phyloP scores from a whole-genome alignment of 2,329 filamentous ascomycete species.

The Emericellopsis atlantica region DNA sequence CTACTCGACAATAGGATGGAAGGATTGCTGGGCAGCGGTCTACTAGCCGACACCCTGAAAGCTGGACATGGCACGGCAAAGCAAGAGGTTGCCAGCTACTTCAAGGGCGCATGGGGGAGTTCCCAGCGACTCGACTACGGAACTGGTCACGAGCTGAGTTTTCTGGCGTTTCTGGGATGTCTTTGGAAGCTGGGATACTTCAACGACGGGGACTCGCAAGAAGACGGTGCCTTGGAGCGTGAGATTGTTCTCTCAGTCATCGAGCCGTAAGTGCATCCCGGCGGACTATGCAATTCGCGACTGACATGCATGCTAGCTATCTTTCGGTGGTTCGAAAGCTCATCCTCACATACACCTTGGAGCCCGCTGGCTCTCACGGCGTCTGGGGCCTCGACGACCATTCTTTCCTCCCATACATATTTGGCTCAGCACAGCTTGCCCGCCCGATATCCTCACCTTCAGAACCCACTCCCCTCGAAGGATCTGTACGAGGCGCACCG shows the following conservation, averaged over 20 bases:
- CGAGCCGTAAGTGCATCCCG: constrained; percentile 52
- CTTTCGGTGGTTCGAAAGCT: constrained; percentile 68
- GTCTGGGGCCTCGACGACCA: constrained; percentile 99
- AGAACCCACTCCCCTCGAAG: constrained; percentile 60
- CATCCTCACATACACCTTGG: constrained; percentile 83
- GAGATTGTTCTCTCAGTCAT: constrained; percentile 72
- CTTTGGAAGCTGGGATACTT: constrained; percentile 89
- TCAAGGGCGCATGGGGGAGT: constrained; percentile 80
- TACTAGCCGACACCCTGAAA: constrained; percentile 15
- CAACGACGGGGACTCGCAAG: constrained; percentile 29
- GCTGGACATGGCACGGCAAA: constrained; percentile 30
- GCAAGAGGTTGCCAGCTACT: constrained; percentile 64
- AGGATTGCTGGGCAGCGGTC: constrained; percentile 13
- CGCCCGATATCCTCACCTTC: constrained; percentile 51
- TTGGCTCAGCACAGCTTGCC: constrained; percentile 82
- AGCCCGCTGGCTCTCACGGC: constrained; percentile 90
- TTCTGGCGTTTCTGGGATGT: constrained; percentile 78
- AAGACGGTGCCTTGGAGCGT: constrained; percentile 52
- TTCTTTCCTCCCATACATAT: constrained; percentile 85
- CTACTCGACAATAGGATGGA: constrained; percentile 50
- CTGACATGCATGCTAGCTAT: constrained; percentile 40
- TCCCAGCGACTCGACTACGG: constrained; percentile 86
- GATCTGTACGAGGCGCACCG: constrained; percentile 60
- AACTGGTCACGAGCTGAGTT: constrained; percentile 91
- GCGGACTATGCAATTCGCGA: not conserved